phyloP scores from a whole-genome alignment of 1,139 yeast genomes.

The Scheffersomyces segobiensis region DNA sequence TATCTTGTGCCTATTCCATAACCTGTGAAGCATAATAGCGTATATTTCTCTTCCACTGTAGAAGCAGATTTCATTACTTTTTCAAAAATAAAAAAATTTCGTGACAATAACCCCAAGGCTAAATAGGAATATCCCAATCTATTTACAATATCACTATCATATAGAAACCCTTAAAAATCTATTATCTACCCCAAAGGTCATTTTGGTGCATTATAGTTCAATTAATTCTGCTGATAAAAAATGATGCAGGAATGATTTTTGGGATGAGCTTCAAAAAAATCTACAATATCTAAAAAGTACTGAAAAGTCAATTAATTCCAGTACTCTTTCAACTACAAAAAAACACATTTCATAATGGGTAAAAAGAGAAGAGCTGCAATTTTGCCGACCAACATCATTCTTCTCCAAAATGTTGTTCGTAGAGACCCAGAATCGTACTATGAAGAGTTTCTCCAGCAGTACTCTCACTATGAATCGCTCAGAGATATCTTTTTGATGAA shows the following conservation, averaged over 20 bases:
- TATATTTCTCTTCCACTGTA: too few species aligned
- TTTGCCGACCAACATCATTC: conserved; percentile 86
- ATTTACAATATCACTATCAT: not conserved
- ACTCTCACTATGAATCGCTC: conserved; percentile 86
- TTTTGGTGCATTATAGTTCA: not conserved
- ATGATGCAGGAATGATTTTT: not conserved
- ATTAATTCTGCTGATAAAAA: not conserved
- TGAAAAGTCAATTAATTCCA: not conserved
- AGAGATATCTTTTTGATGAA: conserved; percentile 80
- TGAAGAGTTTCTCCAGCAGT: conserved; percentile 92
- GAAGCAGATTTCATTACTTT: too few species aligned
- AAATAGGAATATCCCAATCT: not conserved
- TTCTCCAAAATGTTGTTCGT: conserved; percentile 87
- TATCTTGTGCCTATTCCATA: too few species aligned
- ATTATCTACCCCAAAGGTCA: not conserved
- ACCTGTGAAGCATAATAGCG: too few species aligned
- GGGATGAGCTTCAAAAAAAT: not conserved
- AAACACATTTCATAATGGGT: conserved; percentile 51
- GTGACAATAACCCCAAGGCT: not conserved
- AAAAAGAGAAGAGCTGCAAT: conserved; percentile 89
- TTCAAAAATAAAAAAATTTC: too few species aligned
- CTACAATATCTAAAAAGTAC: not conserved
- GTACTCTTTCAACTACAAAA: not conserved
- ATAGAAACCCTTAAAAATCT: not conserved
- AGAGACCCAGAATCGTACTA: conserved; percentile 92